A percentile compares a stretch with the other conserved stretches of the same genome.
phyloP scores from a whole-genome alignment of 2,329 filamentous ascomycete genomes.

The Seiridium unicorne region DNA sequence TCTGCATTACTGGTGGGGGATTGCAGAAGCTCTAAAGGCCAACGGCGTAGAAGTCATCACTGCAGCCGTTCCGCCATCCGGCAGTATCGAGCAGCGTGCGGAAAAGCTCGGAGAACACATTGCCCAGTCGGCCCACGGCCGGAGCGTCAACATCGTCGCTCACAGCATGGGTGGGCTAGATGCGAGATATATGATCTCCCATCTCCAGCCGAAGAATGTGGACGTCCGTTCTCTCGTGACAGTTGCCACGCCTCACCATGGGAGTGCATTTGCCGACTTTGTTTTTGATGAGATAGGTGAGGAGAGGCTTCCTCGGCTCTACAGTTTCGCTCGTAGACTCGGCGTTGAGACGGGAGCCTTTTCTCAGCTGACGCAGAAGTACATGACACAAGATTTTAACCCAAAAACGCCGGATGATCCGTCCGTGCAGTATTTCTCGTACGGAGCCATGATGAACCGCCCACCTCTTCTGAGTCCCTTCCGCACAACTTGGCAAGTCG shows the following conservation, averaged over 20 bases:
- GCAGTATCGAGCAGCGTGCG: conserved; percentile 60
- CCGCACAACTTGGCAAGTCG: conserved; percentile 48
- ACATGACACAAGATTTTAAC: conserved; percentile 61
- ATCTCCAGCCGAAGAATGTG: conserved; percentile 45
- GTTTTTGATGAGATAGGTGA: conserved; percentile 45
- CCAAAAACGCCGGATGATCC: conserved; percentile 51
- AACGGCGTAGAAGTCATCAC: conserved; percentile 57
- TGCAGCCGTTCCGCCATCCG: conserved; percentile 59
- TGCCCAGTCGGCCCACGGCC: conserved; percentile 39
- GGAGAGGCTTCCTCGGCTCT: conserved; percentile 52
- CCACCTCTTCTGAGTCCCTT: conserved; percentile 67
- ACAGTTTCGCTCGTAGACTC: conserved; percentile 46
- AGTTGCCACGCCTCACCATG: conserved; percentile 54
- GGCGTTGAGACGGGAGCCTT: conserved; percentile 61
- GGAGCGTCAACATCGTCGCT: conserved; percentile 72
- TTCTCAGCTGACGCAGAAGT: conserved; percentile 55
- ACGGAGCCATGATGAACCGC: conserved; percentile 50
- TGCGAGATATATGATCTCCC: conserved; percentile 63
- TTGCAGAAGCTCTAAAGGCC: conserved; percentile 53
- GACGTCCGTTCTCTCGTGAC: conserved; percentile 52
- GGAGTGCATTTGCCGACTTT: conserved; percentile 55
- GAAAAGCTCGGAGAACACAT: conserved; percentile 56
- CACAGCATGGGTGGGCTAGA: conserved; percentile 69
- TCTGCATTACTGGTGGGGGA: conserved; percentile 65
- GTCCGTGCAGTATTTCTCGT: conserved; percentile 59